Percentiles rank a stretch among this genome's conserved stretches.
These are phyloP conservation scores for Diplodia sapinea DNA, from an alignment of 2,329 filamentous ascomycete genomes.

Conservation along the genomic window DNA sequence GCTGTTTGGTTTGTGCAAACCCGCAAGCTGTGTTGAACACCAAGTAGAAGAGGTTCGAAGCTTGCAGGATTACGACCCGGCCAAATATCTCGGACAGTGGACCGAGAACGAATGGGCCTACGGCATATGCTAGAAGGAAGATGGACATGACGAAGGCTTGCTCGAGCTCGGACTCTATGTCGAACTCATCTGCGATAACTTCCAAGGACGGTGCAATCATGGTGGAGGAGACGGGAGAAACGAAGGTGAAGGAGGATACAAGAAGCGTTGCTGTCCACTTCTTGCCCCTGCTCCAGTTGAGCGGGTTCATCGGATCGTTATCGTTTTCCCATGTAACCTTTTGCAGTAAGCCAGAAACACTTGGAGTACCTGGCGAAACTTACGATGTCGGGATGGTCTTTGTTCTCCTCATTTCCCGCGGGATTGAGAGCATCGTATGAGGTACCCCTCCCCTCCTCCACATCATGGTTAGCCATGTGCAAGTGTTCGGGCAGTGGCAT, in stretches of 20 bases:
- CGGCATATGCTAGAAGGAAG: constrained; percentile 32
- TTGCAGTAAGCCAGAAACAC: not conserved
- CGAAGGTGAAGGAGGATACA: constrained; percentile 31
- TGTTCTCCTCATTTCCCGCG: not conserved
- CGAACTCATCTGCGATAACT: constrained; percentile 32
- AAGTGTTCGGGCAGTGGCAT: not conserved
- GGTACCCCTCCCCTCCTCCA: not conserved
- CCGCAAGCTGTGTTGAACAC: constrained; percentile 67
- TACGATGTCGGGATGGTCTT: not conserved
- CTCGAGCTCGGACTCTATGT: constrained; percentile 41
- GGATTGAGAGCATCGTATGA: constrained; percentile 1
- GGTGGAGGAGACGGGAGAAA: constrained; percentile 30
- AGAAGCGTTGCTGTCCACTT: constrained; percentile 31
- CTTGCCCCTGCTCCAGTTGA: constrained; percentile 28
- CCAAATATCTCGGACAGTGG: constrained; percentile 54
- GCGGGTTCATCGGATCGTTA: constrained; percentile 30
- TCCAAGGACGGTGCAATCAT: constrained; percentile 33
- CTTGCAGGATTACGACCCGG: constrained; percentile 59
- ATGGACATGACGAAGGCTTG: constrained; percentile 38
- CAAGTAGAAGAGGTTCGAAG: constrained; percentile 61
- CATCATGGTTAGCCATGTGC: not conserved
- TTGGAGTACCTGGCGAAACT: not conserved
- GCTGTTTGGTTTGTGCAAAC: constrained; percentile 57
- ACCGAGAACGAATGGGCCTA: constrained; percentile 39
- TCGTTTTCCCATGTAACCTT: constrained; percentile 30